A percentile compares a stretch with the other conserved stretches of the same genome.
Conservation (phyloP, 495 filamentous ascomycete species). For the Penicilliopsis zonata region DNA sequence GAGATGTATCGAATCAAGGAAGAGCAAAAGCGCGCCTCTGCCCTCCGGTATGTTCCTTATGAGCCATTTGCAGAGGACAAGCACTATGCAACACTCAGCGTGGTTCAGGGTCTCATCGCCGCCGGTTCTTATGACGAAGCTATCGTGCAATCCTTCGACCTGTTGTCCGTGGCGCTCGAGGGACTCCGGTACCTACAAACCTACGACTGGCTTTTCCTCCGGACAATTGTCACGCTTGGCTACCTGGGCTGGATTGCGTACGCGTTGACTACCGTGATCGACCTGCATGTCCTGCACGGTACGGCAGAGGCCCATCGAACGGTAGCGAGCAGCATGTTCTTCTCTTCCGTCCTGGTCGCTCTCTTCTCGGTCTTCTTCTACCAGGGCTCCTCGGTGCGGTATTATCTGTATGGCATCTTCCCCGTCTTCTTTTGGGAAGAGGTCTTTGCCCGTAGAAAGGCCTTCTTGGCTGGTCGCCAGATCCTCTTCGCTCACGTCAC, state of each 20-base stretch:
- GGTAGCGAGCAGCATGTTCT: constrained; percentile 46
- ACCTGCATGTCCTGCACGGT: constrained; percentile 77
- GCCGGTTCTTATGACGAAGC: constrained; percentile 55
- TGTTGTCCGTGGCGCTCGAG: constrained; percentile 67
- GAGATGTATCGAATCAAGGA: constrained; percentile 98
- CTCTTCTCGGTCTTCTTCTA: constrained; percentile 70
- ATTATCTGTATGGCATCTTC: constrained; percentile 89
- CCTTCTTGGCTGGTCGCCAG: constrained; percentile 53
- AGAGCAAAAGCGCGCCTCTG: constrained; percentile 60
- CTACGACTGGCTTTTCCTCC: constrained; percentile 94
- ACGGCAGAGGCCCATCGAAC: constrained; percentile 54
- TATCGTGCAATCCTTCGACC: constrained; percentile 58
- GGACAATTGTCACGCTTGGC: constrained; percentile 83
- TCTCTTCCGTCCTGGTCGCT: constrained; percentile 60
- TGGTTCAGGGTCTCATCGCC: constrained; percentile 57
- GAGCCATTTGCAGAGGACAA: constrained; percentile 49
- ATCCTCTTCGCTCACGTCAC: constrained; percentile 57
- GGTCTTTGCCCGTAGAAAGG: constrained; percentile 66
- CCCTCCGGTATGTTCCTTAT: constrained; percentile 70
- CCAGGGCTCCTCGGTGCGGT: constrained; percentile 69
- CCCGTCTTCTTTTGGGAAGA: constrained; percentile 96
- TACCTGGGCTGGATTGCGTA: constrained; percentile 97
- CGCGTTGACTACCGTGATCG: constrained; percentile 81
- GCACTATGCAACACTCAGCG: too few species aligned
- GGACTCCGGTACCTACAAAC: constrained; percentile 93